Conservation (phyloP, 805 yeast species). For the Saccharomycopsis sp. region DNA sequence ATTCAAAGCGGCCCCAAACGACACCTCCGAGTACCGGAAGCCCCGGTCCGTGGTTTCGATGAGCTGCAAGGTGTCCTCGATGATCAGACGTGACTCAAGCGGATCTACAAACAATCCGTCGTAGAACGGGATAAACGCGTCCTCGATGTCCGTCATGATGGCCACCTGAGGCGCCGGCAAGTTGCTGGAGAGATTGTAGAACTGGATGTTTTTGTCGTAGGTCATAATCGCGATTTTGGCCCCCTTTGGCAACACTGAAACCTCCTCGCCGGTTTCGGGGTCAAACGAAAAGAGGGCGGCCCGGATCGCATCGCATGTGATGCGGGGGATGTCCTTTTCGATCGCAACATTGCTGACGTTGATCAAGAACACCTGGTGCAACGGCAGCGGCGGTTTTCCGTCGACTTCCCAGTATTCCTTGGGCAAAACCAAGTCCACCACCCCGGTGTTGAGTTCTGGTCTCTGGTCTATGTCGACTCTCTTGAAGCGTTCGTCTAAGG, state of each 20-base stretch:
- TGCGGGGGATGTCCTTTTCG: slow-evolving; percentile 51
- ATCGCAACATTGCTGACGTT: slow-evolving; percentile 60
- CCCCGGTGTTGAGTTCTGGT: slow-evolving; percentile 77
- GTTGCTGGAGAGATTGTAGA: slow-evolving; percentile 57
- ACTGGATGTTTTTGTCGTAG: slow-evolving; percentile 65
- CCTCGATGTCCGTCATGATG: slow-evolving; percentile 63
- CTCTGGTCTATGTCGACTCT: slow-evolving; percentile 57
- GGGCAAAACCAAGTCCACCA: slow-evolving; percentile 81
- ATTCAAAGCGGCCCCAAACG: slow-evolving; percentile 72
- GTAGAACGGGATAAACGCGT: slow-evolving; percentile 75
- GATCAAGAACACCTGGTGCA: slow-evolving; percentile 66
- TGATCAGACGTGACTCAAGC: slow-evolving; percentile 49
- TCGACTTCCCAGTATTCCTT: slow-evolving; percentile 48
- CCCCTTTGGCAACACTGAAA: slow-evolving; percentile 31
- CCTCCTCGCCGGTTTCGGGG: slow-evolving; percentile 24
- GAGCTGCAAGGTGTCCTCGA: slow-evolving; percentile 60
- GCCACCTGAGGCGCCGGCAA: slow-evolving; percentile 52
- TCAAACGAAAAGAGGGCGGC: slow-evolving; percentile 37
- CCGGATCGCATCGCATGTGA: slow-evolving; percentile 66
- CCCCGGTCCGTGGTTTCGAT: slow-evolving; percentile 42
- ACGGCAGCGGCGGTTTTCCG: slow-evolving; percentile 34
- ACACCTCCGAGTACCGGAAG: slow-evolving; percentile 46
- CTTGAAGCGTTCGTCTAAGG: slow-evolving; percentile 52
- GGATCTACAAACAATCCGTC: slow-evolving; percentile 81
- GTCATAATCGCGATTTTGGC: slow-evolving; percentile 65